Evolutionary conservation across 441 rosid genomes (phyloP).

Genomic region (Aleurites moluccanus): DNA sequence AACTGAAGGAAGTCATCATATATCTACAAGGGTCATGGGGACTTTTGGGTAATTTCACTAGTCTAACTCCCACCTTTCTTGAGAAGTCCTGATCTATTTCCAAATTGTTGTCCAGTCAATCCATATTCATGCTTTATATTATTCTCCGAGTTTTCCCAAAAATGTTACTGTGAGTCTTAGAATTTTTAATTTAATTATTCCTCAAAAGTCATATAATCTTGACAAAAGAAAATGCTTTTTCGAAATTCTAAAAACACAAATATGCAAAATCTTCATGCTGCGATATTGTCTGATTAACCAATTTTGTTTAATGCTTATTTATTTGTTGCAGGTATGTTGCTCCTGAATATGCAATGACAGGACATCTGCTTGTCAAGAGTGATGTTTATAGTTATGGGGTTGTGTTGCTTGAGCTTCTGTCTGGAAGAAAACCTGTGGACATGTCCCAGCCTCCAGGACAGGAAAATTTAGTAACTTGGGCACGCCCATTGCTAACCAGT

Average conservation of each 20-base stretch:
- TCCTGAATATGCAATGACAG: constrained; percentile 99
- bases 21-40: constrained; percentile 97
- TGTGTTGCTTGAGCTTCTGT: constrained; percentile 91
- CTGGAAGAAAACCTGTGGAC: constrained; percentile 96
- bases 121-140: background rate
- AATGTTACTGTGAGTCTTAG: background rate
- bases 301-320: constrained; percentile 7
- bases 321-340: constrained; percentile 79
- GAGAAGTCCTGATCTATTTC: background rate
- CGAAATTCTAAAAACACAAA: background rate
- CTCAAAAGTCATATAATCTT: background rate
- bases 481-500: constrained; percentile 74
- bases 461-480: constrained; percentile 97
- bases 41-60: constrained; percentile 75
- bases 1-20: constrained; percentile 92
- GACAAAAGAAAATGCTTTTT: background rate
- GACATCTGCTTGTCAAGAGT: constrained; percentile 95
- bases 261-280: background rate
- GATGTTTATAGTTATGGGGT: constrained; percentile 98
- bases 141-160: background rate
- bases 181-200: background rate
- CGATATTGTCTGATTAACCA: background rate
- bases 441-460: constrained; percentile 96
- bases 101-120: background rate
- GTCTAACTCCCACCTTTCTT: background rate